Percentiles rank a stretch among this genome's conserved stretches.
Evolutionary conservation across 1,139 yeast genomes (phyloP).

Genomic region (Entelexis paramagnoliae): DNA sequence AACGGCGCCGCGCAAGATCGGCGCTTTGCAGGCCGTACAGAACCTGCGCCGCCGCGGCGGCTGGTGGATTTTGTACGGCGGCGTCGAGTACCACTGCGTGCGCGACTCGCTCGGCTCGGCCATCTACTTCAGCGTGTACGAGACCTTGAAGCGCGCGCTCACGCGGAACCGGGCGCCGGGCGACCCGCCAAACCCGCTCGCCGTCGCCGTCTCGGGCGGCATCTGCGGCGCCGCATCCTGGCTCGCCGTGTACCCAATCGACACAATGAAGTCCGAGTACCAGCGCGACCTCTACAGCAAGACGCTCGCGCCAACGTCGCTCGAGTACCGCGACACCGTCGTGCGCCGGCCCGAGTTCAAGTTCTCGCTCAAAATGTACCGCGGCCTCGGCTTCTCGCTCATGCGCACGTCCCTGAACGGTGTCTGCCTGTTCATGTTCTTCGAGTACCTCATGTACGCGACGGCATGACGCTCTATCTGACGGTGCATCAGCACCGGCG

Average conservation of each 20-base stretch:
- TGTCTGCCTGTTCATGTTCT: slow-evolving; percentile 63
- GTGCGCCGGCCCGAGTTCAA: slow-evolving; percentile 23
- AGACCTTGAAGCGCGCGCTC: slow-evolving; percentile 44
- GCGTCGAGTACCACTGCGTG: slow-evolving; percentile 51
- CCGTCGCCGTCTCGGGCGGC: slow-evolving; percentile 64
- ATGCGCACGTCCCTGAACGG: slow-evolving; percentile 62
- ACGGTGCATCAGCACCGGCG: background rate
- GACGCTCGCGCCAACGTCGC: slow-evolving; percentile 38
- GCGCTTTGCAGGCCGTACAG: slow-evolving; percentile 40
- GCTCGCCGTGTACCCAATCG: slow-evolving; percentile 67
- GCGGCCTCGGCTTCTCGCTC: slow-evolving; percentile 69
- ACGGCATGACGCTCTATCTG: slow-evolving; percentile 1
- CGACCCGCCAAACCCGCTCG: slow-evolving; percentile 32
- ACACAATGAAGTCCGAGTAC: slow-evolving; percentile 62
- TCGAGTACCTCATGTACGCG: slow-evolving; percentile 42
- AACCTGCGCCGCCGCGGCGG: slow-evolving; percentile 54
- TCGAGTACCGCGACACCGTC: slow-evolving; percentile 24
- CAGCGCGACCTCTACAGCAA: slow-evolving; percentile 66
- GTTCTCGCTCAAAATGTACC: slow-evolving; percentile 40
- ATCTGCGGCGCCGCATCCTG: slow-evolving; percentile 65
- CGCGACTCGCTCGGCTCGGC: slow-evolving; percentile 68
- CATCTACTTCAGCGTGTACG: slow-evolving; percentile 64
- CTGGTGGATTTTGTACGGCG: slow-evolving; percentile 55
- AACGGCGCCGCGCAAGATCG: slow-evolving; percentile 23
- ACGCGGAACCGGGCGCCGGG: slow-evolving; percentile 26